Evolutionary conservation across 176 grass and related monocot genomes (phyloP).

Genomic region (maize (Zea mays)): DNA sequence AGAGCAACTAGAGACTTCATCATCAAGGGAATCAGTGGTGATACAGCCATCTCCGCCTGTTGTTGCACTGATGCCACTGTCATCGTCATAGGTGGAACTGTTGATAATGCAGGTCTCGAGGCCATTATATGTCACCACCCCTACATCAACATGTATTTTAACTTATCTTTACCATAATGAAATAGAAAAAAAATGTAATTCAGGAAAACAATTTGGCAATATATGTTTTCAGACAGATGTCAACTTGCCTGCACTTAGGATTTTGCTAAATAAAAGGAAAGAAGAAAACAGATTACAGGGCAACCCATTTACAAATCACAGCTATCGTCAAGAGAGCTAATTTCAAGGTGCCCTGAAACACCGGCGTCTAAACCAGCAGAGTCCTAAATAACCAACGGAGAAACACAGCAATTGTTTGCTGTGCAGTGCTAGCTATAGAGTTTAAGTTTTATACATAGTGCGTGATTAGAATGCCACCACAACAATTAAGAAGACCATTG

Average conservation of each 20-base stretch:
- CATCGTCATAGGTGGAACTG: slow-evolving; percentile 68
- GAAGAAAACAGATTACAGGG: neutral
- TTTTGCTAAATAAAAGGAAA: neutral
- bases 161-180: neutral
- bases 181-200: neutral
- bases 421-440: neutral
- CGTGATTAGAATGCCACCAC: neutral
- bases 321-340: neutral
- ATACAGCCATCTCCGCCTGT: slow-evolving; percentile 62
- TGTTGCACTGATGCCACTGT: slow-evolving; percentile 62
- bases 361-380: neutral
- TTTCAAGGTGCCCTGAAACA: neutral
- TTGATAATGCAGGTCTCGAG: slow-evolving; percentile 85
- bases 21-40: slow-evolving; percentile 70
- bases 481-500: neutral
- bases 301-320: slow-evolving; percentile 9
- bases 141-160: slow-evolving; percentile 39
- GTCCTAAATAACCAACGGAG: neutral
- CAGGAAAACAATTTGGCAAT: neutral
- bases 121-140: slow-evolving; percentile 79
- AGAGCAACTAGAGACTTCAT: slow-evolving; percentile 89
- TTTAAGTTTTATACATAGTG: neutral
- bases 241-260: neutral
- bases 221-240: neutral
- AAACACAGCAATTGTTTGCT: neutral